Percentiles rank a stretch among this genome's conserved stretches.
Evolutionary conservation across 2,329 filamentous ascomycete species (phyloP).

Genomic region (Rutstroemia sp.): DNA sequence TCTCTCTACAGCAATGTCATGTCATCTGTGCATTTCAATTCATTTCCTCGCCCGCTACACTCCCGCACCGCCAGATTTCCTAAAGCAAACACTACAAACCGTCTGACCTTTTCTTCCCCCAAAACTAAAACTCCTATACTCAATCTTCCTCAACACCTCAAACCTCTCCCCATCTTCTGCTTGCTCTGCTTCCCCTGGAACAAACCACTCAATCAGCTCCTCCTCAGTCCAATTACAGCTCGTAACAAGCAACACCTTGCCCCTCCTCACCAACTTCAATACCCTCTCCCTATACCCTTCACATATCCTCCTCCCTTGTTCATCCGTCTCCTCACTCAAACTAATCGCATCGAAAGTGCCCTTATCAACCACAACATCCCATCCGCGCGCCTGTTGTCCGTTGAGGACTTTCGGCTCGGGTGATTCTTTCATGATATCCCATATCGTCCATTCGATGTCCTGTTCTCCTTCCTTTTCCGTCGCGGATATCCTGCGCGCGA

Average conservation of each 20-base stretch:
- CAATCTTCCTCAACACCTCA: slow-evolving; percentile 57
- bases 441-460: slow-evolving; percentile 40
- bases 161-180: slow-evolving; percentile 16
- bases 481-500: slow-evolving; percentile 58
- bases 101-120: slow-evolving; percentile 83
- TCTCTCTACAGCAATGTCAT: neutral
- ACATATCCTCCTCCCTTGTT: slow-evolving; percentile 52
- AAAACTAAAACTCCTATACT: slow-evolving; percentile 84
- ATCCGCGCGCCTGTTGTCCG: slow-evolving; percentile 40
- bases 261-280: slow-evolving; percentile 57
- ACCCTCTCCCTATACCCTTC: slow-evolving; percentile 70
- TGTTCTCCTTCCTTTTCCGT: slow-evolving; percentile 11
- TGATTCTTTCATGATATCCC: slow-evolving; percentile 42
- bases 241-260: slow-evolving; percentile 75
- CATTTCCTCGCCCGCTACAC: neutral
- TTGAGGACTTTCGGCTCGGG: slow-evolving; percentile 22
- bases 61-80: slow-evolving; percentile 31
- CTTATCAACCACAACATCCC: slow-evolving; percentile 94
- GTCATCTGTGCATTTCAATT: neutral
- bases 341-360: slow-evolving; percentile 95
- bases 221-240: slow-evolving; percentile 98
- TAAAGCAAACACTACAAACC: slow-evolving; percentile 81
- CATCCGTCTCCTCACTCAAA: slow-evolving; percentile 52
- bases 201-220: slow-evolving; percentile 78
- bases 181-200: slow-evolving; percentile 37